Conservation (phyloP, 2,329 filamentous ascomycete species). For the Blastomyces silverae region DNA sequence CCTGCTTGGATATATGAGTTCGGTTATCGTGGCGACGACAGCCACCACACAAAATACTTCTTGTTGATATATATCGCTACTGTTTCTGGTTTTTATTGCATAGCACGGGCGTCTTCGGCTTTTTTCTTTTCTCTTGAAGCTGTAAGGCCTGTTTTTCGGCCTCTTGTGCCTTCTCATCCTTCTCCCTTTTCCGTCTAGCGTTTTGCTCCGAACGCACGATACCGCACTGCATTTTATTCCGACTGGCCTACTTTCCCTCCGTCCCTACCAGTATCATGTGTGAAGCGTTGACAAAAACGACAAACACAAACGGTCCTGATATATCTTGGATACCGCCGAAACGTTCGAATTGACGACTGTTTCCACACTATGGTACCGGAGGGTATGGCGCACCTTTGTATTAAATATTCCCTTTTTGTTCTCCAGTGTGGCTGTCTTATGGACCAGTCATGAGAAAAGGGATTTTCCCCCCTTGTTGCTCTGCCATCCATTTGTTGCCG, state of each 20-base stretch:
- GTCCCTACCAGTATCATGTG: not conserved
- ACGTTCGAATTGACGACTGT: not conserved
- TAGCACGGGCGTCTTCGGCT: slow-evolving; percentile 9
- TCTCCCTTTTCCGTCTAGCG: not conserved
- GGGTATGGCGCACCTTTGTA: not conserved
- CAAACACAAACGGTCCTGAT: not conserved
- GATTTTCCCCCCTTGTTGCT: not conserved
- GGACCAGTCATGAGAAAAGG: not conserved
- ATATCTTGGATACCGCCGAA: not conserved
- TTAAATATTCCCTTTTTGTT: slow-evolving; percentile 2
- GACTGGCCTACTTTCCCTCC: not conserved
- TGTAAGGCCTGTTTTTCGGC: not conserved
- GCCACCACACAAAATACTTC: not conserved
- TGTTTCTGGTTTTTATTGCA: slow-evolving; percentile 11
- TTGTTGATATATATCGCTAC: slow-evolving; percentile 9
- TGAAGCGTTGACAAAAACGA: not conserved
- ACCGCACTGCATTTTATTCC: not conserved
- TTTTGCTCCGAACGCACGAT: slow-evolving; percentile 7
- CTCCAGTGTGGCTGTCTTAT: not conserved
- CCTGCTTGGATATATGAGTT: slow-evolving; percentile 8
- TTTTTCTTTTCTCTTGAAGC: not conserved
- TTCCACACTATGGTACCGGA: not conserved
- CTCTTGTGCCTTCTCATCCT: not conserved
- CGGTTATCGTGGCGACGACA: not conserved
- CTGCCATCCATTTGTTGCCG: not conserved